Conservation (phyloP, 2,329 filamentous ascomycete genomes). For the Trichophyton equinum region DNA sequence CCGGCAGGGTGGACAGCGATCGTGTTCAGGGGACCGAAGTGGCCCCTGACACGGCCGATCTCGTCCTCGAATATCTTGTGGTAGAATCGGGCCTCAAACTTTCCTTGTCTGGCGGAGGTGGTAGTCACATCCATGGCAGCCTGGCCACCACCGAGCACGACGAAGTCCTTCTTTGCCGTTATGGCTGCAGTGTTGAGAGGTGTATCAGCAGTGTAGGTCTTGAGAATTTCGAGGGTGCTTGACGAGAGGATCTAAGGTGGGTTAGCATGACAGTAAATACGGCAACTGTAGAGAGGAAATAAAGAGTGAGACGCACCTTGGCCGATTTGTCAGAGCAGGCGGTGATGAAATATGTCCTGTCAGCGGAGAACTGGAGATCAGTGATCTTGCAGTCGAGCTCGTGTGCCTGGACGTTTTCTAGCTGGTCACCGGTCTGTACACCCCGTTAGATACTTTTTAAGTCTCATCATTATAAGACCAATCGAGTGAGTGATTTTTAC, state of each 20-base stretch:
- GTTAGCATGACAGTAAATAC: background rate
- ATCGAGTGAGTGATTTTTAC: constrained; percentile 27
- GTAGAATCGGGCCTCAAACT: constrained; percentile 99
- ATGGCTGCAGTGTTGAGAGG: constrained; percentile 93
- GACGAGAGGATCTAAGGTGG: constrained; percentile 58
- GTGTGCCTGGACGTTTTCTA: constrained; percentile 72
- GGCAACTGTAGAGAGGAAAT: background rate
- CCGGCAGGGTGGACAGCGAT: constrained; percentile 87
- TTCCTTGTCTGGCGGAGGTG: constrained; percentile 85
- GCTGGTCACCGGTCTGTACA: constrained; percentile 58
- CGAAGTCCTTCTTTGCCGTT: constrained; percentile 91
- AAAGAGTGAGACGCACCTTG: constrained; percentile 47
- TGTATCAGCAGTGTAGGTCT: constrained; percentile 84
- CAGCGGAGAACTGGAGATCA: constrained; percentile 86
- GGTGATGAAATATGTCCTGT: constrained; percentile 97
- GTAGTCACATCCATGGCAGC: constrained; percentile 98
- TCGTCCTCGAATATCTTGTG: constrained; percentile 99
- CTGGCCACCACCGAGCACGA: constrained; percentile 95
- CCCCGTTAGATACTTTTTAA: background rate
- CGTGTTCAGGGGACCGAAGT: constrained; percentile 95
- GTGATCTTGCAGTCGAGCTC: constrained; percentile 73
- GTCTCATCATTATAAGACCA: background rate
- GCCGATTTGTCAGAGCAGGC: constrained; percentile 96
- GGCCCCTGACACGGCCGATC: constrained; percentile 89
- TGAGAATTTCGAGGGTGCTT: constrained; percentile 78